Evolutionary conservation across 371 early-diverging fungal species (phyloP), one percentile per base, ranked within the genome.

Genomic region (Amoeboradix gromovi): DNA sequence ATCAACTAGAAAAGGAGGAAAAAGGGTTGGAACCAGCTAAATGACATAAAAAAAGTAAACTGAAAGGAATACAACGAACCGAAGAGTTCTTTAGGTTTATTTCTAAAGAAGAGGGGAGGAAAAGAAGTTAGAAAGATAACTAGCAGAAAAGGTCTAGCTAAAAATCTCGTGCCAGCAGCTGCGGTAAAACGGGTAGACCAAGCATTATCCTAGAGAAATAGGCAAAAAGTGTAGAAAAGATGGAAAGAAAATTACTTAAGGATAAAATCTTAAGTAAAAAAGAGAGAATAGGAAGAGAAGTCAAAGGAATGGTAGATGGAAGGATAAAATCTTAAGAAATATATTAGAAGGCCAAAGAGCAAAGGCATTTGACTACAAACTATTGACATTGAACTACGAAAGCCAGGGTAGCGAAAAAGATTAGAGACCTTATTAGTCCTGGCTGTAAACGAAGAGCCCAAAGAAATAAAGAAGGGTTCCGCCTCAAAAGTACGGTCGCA

Each of bases 341-440:
- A 73, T 73, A 68, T 75, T 74, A 74, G 79, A 79, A 79, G 70
- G 77, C 71, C 74, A 73, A 71, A 71, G 68, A 71, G 78, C 74
- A 74, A 78, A 75, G 74, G 74, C 78, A 72, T 74, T 72, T 74
- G 71, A 78, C 78, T 79, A 79, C 73, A 68, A 71, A 69, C 71
- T 69, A 79, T 77, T 79, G 79, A 79, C 79, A 77, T 74, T 79
- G 74, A 78, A 75, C 75, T 73, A 79, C 79, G 77, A 79, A 79
- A 78, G 79, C 79, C 68, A 78, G 77, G 79, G 76, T 70, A 79
- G 72, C 78, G 71, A 79, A 78, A 73, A 78, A 76, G 80, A 79
- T 79, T 79, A 79, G 79, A 79, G 69, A 79, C 79, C 80, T 76
- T 78, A 76, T 74, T 79, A 79, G 78, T 79, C 79, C 75, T 77